Base-by-base conservation (phyloP, 768 basidiomycete genomes). In the Hemileccinum rubropunctum region DNA sequence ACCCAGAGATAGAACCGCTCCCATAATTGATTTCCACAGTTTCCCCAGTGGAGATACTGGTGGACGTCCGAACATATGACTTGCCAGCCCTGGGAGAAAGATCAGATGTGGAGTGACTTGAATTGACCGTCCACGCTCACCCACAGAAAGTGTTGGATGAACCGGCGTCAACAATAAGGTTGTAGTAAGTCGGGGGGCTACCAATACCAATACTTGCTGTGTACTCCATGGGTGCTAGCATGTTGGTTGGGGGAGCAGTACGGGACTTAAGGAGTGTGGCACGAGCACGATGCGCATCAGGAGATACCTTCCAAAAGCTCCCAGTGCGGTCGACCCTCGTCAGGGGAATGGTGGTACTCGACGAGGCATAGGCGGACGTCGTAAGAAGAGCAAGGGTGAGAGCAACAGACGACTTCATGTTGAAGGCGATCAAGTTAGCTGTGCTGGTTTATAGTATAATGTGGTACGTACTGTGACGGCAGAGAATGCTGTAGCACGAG, bases 81-180 rank as follows among this genome's bases (percentile, higher is more conserved):
- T n/a, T 53, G 15, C 33, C 53, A 11, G 51, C 51, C 20, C 62
- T 54, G 20, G 12, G 13, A 10, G 8, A 9, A 17, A 15, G 6
- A 33, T 43, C 13, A 30, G 6, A 21, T n/a, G 15, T 12, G 7
- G 26, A n/a, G 14, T 14, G 8, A n/a, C n/a, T n/a, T 3, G 33
- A n/a, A n/a, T 26, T 11, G 8, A 28, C 40, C 28, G 11, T 7
- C 28, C 34, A 32, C 15, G 40, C 56, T 61, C n/a, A n/a, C n/a
- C n/a, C n/a, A n/a, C n/a, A n/a, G n/a, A n/a, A n/a, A n/a, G n/a
- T n/a, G n/a, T n/a, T 65, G 18, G 62, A 58, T 33, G 51, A 57
- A 11, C 64, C 60, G 11, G 65, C 64, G 49, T 65, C 65, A 23
- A 65, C 47, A 15, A 59, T 42, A 10, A 62, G 54, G 45, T 52